Base-by-base conservation (phyloP, 495 filamentous ascomycete genomes). In the Penicillium paradoxum region DNA sequence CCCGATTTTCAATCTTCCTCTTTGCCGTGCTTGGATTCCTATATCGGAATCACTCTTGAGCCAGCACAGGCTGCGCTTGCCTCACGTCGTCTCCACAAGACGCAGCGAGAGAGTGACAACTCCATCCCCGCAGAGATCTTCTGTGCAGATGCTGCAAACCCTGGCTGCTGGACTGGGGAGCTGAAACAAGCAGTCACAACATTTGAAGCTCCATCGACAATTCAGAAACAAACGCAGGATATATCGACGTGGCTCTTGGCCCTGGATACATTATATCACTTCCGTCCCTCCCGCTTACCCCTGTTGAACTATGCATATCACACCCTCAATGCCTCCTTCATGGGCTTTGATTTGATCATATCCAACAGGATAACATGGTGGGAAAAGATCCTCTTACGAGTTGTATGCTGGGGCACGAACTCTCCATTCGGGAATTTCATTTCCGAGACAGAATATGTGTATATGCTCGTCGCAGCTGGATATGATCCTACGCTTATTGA, bases 371-470 rank as follows among this genome's bases (percentile, higher is more conserved):
- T 58, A 0, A 55, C 57, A 1, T 45, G 59, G 36, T 59, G 55
- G 39, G 44, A 67, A 4, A 55, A 40, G 6, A 30, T 75, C 10
- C 27, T 66, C n/a, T 45, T 76, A 22, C 51, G 67, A 6, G 5
- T 68, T 0, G 42, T 75, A 14, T 76, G 73, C 40, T 54, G 62
- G 36, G 14, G 66, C 0, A 61, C 66, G 0, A 62, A 65, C 3
- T 59, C 64, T 2, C 71, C 72, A 3, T 76, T 64, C 25, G 42
- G 57, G 1, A 76, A 74, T 49, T 60, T 75, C 17, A 60, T 92
- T 14, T 71, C 78, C 0, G 65, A 77, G 14, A 75, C 72, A 0
- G 77, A 88, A 53, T 90, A 93, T 59, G 56, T 71, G 2, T 67
- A 64, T 3, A 57, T 92, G 27, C 45, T 72, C 9, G 53, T 69